Base-by-base conservation (phyloP, 2,329 filamentous ascomycete genomes). In the Neophaeococcomyces mojaviensis region DNA sequence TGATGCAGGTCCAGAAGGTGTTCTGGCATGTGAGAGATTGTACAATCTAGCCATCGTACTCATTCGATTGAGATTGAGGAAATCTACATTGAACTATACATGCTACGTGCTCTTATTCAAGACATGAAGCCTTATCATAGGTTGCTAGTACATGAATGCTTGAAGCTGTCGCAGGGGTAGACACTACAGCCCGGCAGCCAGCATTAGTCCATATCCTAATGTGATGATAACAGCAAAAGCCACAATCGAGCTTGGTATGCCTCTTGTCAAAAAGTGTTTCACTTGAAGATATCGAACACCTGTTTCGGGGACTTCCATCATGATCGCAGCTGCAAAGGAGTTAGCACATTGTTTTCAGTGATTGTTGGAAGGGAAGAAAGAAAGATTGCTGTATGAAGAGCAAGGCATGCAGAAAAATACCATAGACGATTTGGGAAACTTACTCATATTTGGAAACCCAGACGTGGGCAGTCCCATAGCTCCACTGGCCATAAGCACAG, bases 371-470 rank as follows among this genome's bases (percentile, higher is more conserved):
- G n/a, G n/a, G n/a, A n/a, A n/a, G n/a, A n/a, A n/a, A n/a, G n/a
- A n/a, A n/a, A n/a, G n/a, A n/a, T n/a, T n/a, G n/a, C n/a, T n/a
- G n/a, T n/a, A n/a, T n/a, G n/a, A n/a, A n/a, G n/a, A n/a, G n/a
- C n/a, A n/a, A n/a, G n/a, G n/a, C n/a, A n/a, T n/a, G n/a, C n/a
- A n/a, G n/a, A n/a, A n/a, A n/a, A n/a, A n/a, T n/a, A n/a, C n/a
- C n/a, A n/a, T n/a, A n/a, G n/a, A n/a, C 9, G 10, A 10, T 4
- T 30, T 3, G 41, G 4, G 22, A 18, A 37, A 85, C 88, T 76
- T 79, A 95, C 89, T 98, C 92, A 98, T 98, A 58, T 98, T 98
- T 1, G 92, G 92, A 70, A 98, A 98, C 7, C 92, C 94, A 62
- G 84, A 90, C 0, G 92, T 98, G 2, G 92, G 92, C 66, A 98